phyloP scores from a whole-genome alignment of 2,329 filamentous ascomycete species.

The Aureobasidium lini region DNA sequence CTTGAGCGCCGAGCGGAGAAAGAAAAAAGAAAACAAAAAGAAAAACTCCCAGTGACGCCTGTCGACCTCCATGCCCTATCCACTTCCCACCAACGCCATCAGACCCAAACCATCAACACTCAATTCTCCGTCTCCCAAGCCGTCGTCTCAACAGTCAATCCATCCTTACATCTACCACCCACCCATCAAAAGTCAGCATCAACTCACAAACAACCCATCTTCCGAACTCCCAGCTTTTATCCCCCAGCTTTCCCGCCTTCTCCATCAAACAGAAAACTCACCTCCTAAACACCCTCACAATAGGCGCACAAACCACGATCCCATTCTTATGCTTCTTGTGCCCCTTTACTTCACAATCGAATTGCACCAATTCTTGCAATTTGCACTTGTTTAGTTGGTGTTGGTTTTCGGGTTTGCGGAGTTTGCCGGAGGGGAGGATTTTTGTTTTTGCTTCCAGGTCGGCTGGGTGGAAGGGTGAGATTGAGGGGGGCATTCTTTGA shows the following conservation, averaged over 20 bases:
- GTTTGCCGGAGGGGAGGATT: constrained; percentile 42
- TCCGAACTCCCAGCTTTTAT: too few relatives aligned
- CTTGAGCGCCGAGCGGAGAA: background rate
- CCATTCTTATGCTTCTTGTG: constrained; percentile 31
- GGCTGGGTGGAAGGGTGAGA: constrained; percentile 46
- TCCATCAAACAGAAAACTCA: constrained; percentile 30
- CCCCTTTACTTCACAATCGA: constrained; percentile 50
- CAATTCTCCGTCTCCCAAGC: constrained; percentile 41
- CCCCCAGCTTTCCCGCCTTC: background rate
- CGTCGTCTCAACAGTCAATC: constrained; percentile 55
- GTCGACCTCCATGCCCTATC: background rate
- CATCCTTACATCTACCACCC: constrained; percentile 41
- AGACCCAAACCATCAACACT: background rate
- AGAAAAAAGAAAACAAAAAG: background rate
- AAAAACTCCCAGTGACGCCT: background rate
- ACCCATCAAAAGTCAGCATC: constrained; percentile 13
- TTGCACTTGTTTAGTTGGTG: constrained; percentile 46
- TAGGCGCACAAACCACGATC: constrained; percentile 46
- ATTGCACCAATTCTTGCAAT: constrained; percentile 55
- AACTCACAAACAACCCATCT: too few relatives aligned
- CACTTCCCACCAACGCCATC: background rate
- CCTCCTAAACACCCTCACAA: constrained; percentile 52
- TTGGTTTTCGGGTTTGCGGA: constrained; percentile 45
- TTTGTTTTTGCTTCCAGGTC: constrained; percentile 47
- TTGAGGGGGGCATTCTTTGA: constrained; percentile 47